A percentile compares a stretch with the other conserved stretches of the same genome.
Evolutionary conservation across 73 alveolate genomes (phyloP).

Genomic region (Durusdinium trenchii): DNA sequence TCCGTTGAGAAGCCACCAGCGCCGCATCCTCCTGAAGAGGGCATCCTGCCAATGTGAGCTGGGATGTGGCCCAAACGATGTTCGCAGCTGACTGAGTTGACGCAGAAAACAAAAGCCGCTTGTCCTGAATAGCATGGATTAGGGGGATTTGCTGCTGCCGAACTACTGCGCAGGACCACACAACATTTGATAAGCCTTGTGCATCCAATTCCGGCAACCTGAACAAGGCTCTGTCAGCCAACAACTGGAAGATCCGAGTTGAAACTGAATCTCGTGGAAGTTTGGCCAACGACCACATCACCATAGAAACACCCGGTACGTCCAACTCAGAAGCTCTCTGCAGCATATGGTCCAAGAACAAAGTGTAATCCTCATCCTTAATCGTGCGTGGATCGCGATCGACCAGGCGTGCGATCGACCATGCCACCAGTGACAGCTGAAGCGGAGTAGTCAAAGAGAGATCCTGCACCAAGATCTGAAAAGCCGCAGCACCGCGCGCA

Average conservation of each 20-base stretch:
- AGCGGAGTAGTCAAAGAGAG: no score
- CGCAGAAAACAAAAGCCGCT: slow-evolving; percentile 8
- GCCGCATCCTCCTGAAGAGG: slow-evolving; percentile 52
- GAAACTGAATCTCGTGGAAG: background rate
- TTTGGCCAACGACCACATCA: slow-evolving; percentile 40
- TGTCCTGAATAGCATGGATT: background rate
- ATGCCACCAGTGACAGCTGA: no score
- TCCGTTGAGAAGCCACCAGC: background rate
- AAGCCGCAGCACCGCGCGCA: no score
- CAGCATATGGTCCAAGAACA: no score
- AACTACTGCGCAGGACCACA: slow-evolving; percentile 41
- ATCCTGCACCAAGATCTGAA: no score
- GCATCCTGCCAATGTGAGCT: slow-evolving; percentile 12
- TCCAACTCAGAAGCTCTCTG: slow-evolving; percentile 2
- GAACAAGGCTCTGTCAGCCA: background rate
- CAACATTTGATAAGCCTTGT: background rate
- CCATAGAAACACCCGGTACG: slow-evolving; percentile 42
- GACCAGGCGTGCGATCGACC: no score
- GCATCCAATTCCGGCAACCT: background rate
- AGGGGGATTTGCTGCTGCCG: background rate
- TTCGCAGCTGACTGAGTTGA: slow-evolving; percentile 61
- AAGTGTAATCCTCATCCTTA: no score
- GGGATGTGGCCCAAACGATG: slow-evolving; percentile 32
- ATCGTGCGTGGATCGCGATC: no score
- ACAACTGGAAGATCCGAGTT: background rate